Evolutionary conservation across 495 filamentous ascomycete genomes (phyloP).

Genomic region (Penicillium robsamsonii): DNA sequence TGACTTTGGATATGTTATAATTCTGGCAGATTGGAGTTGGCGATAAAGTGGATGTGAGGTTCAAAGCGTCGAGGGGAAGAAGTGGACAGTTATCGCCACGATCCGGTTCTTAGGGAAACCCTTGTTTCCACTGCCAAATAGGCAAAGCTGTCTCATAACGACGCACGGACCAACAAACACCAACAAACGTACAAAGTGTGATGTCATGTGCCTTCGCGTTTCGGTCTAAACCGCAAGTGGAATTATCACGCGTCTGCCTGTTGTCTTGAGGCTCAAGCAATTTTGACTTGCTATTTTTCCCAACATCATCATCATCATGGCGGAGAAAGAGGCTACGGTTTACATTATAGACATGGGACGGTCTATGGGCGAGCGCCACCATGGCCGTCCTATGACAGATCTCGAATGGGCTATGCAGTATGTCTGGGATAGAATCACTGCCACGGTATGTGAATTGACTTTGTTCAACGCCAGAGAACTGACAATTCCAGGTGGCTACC

Average conservation of each 20-base stretch:
- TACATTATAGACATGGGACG: constrained; percentile 85
- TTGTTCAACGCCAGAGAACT: not conserved
- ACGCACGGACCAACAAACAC: constrained; percentile 15
- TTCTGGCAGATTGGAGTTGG: not conserved
- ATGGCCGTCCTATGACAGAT: constrained; percentile 76
- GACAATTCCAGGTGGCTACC: constrained; percentile 60
- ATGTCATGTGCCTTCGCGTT: constrained; percentile 48
- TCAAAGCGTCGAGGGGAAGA: not conserved
- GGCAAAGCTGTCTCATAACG: constrained; percentile 1
- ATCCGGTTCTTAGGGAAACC: not conserved
- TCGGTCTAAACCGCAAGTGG: constrained; percentile 34
- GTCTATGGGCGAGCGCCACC: constrained; percentile 74
- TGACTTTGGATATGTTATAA: constrained; percentile 25
- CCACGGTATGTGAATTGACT: constrained; percentile 52
- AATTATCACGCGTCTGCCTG: constrained; percentile 50
- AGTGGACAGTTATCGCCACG: not conserved
- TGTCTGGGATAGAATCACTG: constrained; percentile 93
- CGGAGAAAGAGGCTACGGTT: constrained; percentile 89
- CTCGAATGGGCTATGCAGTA: constrained; percentile 89
- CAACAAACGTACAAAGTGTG: constrained; percentile 23
- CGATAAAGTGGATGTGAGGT: constrained; percentile 2
- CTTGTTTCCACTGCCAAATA: constrained; percentile 8
- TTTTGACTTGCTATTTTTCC: constrained; percentile 3
- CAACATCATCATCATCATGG: constrained; percentile 55
- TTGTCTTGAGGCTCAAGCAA: constrained; percentile 13